Base-by-base conservation (phyloP, 352 stramenopile genomes). In the Pythium brachiatum region DNA sequence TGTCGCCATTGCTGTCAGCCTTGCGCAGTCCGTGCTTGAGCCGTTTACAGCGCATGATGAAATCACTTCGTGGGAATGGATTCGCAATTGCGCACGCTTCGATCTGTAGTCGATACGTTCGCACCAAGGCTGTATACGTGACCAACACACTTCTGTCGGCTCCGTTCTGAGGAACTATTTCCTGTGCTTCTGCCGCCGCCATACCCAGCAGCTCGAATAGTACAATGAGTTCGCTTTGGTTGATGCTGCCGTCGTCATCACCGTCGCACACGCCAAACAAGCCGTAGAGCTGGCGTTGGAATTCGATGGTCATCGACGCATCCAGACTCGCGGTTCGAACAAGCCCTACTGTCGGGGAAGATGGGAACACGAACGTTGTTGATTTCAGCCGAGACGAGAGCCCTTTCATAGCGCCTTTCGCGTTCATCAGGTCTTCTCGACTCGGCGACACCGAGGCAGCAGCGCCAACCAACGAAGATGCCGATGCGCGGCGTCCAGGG, bases 1-100 rank as follows among this genome's bases (percentile, higher is more conserved):
- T 41, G 39, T 62, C 73, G 27, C 60, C 62, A 39, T 86, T 70
- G 25, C 69, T 73, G 62, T 85, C 70, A 25, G 68, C 74, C 34
- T 76, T 77, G 1, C 56, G 29, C 44, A 76, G 81, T 6, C 73
- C 76, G n/a, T 70, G 66, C 65, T 81, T 84, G 34, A 84, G 63
- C 15, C 64, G 66, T 54, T 75, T 75, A 25, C 76, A 80, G 41
- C 60, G 69, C 29, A 70, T 41, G 21, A 78, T 51, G 26, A 84
- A 84, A 11, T 65, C 70, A 6, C 47, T 47, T 0, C 69, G 32
- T 1, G 73, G 75, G 0, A 78, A 51, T 50, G 43, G 18, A 7
- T 68, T 36, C 25, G 15, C 43, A 0, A 39, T n/a, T 4, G 58
- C 46, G 7, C 47, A 64, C 25, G 16, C 9, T 53, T 53, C n/a